phyloP scores from a whole-genome alignment of 345 rosid species.

The Populus deltoides region DNA sequence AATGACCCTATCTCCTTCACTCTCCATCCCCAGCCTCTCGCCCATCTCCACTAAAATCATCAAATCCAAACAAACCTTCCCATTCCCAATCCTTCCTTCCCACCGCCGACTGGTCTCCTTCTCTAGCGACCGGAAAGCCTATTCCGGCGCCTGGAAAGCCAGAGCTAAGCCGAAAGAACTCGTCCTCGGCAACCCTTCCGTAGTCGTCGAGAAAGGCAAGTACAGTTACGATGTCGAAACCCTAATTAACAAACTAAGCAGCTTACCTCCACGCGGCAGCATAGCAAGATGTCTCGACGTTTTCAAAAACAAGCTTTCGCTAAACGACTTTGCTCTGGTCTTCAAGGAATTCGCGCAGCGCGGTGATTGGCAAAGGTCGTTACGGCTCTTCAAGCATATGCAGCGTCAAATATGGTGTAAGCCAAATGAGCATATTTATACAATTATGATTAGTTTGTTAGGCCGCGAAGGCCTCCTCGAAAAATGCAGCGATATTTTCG shows the following conservation, averaged over 20 bases:
- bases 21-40: constrained; percentile 18
- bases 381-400: constrained; percentile 90
- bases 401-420: constrained; percentile 98
- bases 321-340: constrained; percentile 81
- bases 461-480: constrained; percentile 88
- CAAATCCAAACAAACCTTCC: constrained; percentile 31
- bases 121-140: constrained; percentile 25
- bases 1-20: constrained; percentile 36
- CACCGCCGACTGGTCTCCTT: constrained; percentile 29
- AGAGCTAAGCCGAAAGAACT: constrained; percentile 58
- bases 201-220: constrained; percentile 79
- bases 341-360: constrained; percentile 93
- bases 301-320: constrained; percentile 87
- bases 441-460: constrained; percentile 78
- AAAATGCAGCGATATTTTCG: constrained; percentile 78
- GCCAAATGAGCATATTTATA: constrained; percentile 91
- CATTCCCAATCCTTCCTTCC: constrained; percentile 27
- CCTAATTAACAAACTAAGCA: constrained; percentile 93
- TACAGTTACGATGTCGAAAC: constrained; percentile 94
- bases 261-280: constrained; percentile 97
- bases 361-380: constrained; percentile 94
- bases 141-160: constrained; percentile 24
- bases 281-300: constrained; percentile 80
- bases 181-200: constrained; percentile 73
- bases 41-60: constrained; percentile 17